phyloP scores from a whole-genome alignment of 768 basidiomycete genomes.

The Tylopilus sp. region DNA sequence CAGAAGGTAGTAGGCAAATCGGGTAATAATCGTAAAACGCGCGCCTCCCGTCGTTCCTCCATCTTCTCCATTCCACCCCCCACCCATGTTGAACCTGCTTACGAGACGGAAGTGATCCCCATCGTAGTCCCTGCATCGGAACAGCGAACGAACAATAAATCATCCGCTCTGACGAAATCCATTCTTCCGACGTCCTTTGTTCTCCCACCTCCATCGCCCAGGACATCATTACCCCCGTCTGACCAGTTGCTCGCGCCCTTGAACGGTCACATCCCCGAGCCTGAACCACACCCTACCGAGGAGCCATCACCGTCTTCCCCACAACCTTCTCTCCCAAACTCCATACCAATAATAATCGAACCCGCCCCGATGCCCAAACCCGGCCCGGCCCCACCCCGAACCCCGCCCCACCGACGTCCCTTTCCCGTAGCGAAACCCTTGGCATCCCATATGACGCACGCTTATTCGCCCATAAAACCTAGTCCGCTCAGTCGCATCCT shows the following conservation, averaged over 20 bases:
- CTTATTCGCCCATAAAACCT: constrained; percentile 78
- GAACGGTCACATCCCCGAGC: constrained; percentile 18
- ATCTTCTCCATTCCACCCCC: constrained; percentile 35
- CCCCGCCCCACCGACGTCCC: constrained; percentile 34
- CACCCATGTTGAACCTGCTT: constrained; percentile 39
- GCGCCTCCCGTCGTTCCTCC: constrained; percentile 46
- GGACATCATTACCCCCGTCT: constrained; percentile 51
- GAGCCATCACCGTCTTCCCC: not conserved
- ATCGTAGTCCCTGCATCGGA: constrained; percentile 28
- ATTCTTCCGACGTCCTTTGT: constrained; percentile 70
- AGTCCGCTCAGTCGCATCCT: constrained; percentile 80
- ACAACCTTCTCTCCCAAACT: constrained; percentile 4
- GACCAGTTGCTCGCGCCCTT: constrained; percentile 36
- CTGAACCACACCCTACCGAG: not conserved
- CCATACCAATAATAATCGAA: constrained; percentile 21
- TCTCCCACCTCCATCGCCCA: constrained; percentile 74
- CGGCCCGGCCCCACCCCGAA: constrained; percentile 9
- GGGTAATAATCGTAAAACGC: constrained; percentile 41
- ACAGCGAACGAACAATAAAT: constrained; percentile 19
- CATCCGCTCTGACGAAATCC: constrained; percentile 35
- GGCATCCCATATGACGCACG: constrained; percentile 67
- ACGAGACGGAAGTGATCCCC: constrained; percentile 51
- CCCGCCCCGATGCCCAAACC: constrained; percentile 15
- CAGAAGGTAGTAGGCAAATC: constrained; percentile 46
- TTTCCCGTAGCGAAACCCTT: constrained; percentile 74